phyloP scores from a whole-genome alignment of 2,329 filamentous ascomycete genomes.

The Fusarium cyanostomum region DNA sequence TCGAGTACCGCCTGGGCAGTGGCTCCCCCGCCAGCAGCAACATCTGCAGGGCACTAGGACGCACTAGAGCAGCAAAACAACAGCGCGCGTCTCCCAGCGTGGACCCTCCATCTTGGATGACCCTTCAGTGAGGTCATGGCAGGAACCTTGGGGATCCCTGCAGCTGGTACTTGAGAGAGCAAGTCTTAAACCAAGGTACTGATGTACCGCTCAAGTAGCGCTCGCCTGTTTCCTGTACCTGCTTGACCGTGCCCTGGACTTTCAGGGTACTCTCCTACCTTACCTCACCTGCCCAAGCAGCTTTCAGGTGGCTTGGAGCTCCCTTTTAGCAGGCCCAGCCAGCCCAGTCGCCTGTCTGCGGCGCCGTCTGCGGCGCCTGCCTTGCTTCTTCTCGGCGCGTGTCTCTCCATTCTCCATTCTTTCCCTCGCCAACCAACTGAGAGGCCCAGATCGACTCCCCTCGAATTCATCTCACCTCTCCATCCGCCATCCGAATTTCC shows the following conservation, averaged over 20 bases:
- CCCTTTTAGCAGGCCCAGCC: slow-evolving; percentile 29
- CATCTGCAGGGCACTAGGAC: slow-evolving; percentile 5
- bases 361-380: slow-evolving; percentile 14
- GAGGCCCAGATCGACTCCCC: slow-evolving; percentile 30
- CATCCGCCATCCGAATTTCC: slow-evolving; percentile 24
- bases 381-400: slow-evolving; percentile 39
- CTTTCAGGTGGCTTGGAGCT: slow-evolving; percentile 21
- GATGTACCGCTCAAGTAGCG: slow-evolving; percentile 17
- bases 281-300: slow-evolving; percentile 15
- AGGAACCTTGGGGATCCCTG: neutral
- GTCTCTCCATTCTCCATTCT: slow-evolving; percentile 37
- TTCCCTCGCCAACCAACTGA: slow-evolving; percentile 38
- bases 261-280: slow-evolving; percentile 20
- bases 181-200: neutral
- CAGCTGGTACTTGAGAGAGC: slow-evolving; percentile 5
- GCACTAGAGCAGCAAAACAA: slow-evolving; percentile 28
- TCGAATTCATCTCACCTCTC: slow-evolving; percentile 34
- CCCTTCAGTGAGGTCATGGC: slow-evolving; percentile 29
- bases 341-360: slow-evolving; percentile 8
- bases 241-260: slow-evolving; percentile 10
- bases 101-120: slow-evolving; percentile 33
- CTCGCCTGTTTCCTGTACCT: slow-evolving; percentile 11
- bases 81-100: slow-evolving; percentile 29
- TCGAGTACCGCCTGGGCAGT: neutral
- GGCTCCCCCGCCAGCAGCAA: neutral